Base-by-base conservation (phyloP, 2,329 filamentous ascomycete genomes). In the Tricladium varicosporioides region DNA sequence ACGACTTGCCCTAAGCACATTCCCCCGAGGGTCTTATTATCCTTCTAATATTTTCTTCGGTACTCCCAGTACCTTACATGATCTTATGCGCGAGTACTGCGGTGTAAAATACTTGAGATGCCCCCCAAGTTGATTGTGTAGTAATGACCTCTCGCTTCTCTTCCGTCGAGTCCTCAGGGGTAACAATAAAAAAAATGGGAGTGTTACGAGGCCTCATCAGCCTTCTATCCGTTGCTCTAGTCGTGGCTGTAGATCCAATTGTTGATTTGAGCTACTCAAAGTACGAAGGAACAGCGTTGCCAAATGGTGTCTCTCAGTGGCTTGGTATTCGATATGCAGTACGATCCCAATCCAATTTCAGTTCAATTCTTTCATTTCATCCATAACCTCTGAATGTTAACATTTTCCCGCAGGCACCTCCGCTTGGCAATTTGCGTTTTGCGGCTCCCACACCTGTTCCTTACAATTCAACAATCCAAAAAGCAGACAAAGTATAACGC, bases 281-380 rank as follows among this genome's bases (percentile, higher is more conserved):
- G 27, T 91, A 91, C 67, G 71, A 77, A 53, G 88, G 89, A 11
- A 72, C 75, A 8, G 67, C 75, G 0, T 74, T 80, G 1, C 62
- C 71, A 0, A 80, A 81, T 62, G 86, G 84, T 1, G 75, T 90
- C 48, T 83, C 80, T 1, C 79, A 87, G 71, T 92, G 87, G 86
- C 78, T 90, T 10, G 88, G 88, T 1, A 82, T 93, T 60, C 82
- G 87, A 31, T 93, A 83, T 73, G 89, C 88, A 1, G 56, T 57
- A 50, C 16, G 48, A 8, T 27, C 15, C 18, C 22, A 27, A 27
- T 40, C 14, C 22, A 14, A 32, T 16, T 32, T 14, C 13, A 16
- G 7, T 40, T 13, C 22, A 14, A 32, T 16, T 32, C 14, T 15
- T 13, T 5, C 32, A n/a, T 14, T 15, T 2, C 22, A 49, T 10